These are phyloP conservation scores for Knoxia roxburghii DNA, from an alignment of 257 asterid species.

Conservation along the genomic window DNA sequence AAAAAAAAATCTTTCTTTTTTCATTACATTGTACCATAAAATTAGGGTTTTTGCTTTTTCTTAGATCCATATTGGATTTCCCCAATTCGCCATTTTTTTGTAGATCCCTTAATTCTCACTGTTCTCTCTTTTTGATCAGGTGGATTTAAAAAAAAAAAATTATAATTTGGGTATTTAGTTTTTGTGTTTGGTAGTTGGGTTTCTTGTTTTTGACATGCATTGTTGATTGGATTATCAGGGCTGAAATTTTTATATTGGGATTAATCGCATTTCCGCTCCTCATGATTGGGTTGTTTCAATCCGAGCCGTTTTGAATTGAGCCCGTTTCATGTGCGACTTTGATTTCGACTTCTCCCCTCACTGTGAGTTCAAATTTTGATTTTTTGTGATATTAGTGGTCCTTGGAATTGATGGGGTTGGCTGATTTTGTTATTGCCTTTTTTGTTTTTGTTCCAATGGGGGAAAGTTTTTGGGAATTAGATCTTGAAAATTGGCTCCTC, in stretches of 20 bases:
- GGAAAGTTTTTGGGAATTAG: slow-evolving; percentile 49
- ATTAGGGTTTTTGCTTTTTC: slow-evolving; percentile 20
- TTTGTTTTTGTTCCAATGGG: slow-evolving; percentile 8
- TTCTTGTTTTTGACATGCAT: slow-evolving; percentile 2
- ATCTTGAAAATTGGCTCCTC: slow-evolving; percentile 98
- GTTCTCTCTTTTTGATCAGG: slow-evolving; percentile 1
- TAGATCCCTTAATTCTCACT: slow-evolving; percentile 12
- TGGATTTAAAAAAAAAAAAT: background rate
- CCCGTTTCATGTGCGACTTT: slow-evolving; percentile 24
- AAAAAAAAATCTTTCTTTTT: background rate
- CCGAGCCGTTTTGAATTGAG: slow-evolving; percentile 15
- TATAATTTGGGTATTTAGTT: background rate
- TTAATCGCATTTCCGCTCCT: slow-evolving; percentile 8
- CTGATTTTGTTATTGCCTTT: slow-evolving; percentile 2
- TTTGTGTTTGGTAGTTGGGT: background rate
- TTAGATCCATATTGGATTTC: slow-evolving; percentile 15
- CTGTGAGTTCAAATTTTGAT: slow-evolving; percentile 21
- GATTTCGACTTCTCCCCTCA: slow-evolving; percentile 22
- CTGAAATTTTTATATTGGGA: background rate
- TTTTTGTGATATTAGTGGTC: slow-evolving; percentile 10
- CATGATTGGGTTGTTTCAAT: slow-evolving; percentile 6
- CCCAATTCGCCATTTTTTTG: background rate
- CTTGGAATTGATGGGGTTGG: slow-evolving; percentile 1
- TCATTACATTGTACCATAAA: slow-evolving; percentile 1
- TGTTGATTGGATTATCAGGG: slow-evolving; percentile 11